Base-by-base conservation (phyloP, 169 alveolate species). In the Plasmodium knowlesi region DNA sequence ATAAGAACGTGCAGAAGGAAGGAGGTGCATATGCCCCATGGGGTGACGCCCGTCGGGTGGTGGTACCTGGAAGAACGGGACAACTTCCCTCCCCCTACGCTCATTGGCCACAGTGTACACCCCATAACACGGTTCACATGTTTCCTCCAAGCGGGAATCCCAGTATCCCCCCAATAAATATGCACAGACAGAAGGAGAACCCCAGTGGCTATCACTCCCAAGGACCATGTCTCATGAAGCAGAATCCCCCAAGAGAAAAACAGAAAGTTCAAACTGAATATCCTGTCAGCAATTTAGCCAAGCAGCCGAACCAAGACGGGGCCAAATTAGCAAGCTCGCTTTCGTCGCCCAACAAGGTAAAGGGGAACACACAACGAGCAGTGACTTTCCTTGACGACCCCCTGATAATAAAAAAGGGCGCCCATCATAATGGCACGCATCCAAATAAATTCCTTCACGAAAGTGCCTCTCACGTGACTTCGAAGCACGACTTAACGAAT, bases 301-400 rank as follows among this genome's bases (percentile, higher is more conserved):
- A 53, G 28, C 79, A 57, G 39, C 41, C 74, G 14, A 28, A 16
- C 34, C 74, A 25, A 14, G 34, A 32, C 3, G 41, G 39, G 41
- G 50, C 16, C 32, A 50, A 28, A 53, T 12, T 41, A 16, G 9
- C 72, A 14, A 41, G 54, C 41, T 22, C 54, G n/a, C 22, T 50
- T 16, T 8, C n/a, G 10, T 8, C 89, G 9, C 22, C 28, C 41
- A 76, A 82, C 16, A 82, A 53, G 61, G 70, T 67, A 19, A 67
- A 67, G 37, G 76, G 76, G 37, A 67, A 67, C 76, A 82, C 37
- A 34, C 54, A 82, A 6, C 25, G 25, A 10, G 25, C 84, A 53
- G 79, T 82, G n/a, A 37, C 76, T 67, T 67, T 67, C 30, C 76
- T 67, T 5, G 37, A 67, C n/a, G 76, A 67, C n/a, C 30, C 76